A percentile compares a stretch with the other conserved stretches of the same genome.
Conservation (phyloP, 306 rosid species). For the Abrus precatorius region DNA sequence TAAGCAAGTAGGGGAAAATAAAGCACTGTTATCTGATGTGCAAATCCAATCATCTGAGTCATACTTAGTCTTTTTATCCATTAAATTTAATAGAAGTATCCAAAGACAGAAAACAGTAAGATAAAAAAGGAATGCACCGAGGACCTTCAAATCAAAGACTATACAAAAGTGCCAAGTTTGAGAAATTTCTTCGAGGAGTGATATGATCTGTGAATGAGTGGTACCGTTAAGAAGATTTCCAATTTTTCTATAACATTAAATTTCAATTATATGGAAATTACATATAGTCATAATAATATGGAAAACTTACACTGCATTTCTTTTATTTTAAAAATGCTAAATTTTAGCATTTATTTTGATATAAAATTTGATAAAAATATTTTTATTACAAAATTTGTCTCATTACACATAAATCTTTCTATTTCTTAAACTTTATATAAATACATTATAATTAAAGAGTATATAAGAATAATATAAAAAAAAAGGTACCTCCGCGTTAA, state of each 20-base stretch:
- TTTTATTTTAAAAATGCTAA: no score
- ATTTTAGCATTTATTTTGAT: no score
- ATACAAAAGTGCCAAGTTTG: neutral
- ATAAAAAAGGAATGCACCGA: neutral
- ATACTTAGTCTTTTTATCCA: conserved; percentile 42
- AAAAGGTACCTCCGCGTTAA: conserved; percentile 73
- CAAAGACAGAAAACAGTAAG: neutral
- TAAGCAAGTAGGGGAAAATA: neutral
- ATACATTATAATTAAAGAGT: no score
- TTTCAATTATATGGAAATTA: neutral
- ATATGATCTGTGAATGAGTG: neutral
- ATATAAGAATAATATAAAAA: neutral
- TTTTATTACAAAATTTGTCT: no score
- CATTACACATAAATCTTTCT: no score
- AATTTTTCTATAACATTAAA: neutral
- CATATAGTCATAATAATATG: no score
- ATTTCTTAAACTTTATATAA: no score
- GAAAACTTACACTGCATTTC: no score
- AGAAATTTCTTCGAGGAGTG: neutral
- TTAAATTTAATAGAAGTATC: neutral
- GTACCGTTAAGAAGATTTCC: conserved; percentile 13
- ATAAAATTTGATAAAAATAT: no score
- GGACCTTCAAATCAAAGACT: conserved; percentile 43
- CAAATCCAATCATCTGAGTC: conserved; percentile 34
- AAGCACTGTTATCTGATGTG: conserved; percentile 25